Base-by-base conservation (phyloP, 257 asterid genomes). In the Scutellaria baicalensis region DNA sequence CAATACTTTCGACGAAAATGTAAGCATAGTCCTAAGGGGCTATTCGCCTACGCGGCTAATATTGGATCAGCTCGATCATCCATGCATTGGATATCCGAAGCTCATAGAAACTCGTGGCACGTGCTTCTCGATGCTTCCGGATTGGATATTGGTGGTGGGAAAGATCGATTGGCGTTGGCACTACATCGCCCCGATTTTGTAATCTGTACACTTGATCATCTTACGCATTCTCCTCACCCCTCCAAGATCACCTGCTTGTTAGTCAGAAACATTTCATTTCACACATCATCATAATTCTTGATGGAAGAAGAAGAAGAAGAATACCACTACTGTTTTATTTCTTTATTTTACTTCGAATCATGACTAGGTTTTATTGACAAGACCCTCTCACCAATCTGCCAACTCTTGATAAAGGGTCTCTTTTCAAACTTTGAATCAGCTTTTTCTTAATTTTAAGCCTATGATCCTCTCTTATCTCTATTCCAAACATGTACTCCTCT, bases 41-140 rank as follows among this genome's bases (percentile, higher is more conserved):
- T 91, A 6, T 91, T 91, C 27, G 88, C 92, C 0, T 91, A 91
- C 58, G 83, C 92, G 0, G 87, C 86, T 7, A 8, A 8, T 3
- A 73, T 72, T 5, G 91, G 84, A 0, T 27, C 33, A 27, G 77
- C 69, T 0, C 84, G 90, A 1, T 81, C 88, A 5, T 85, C 92
- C 3, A 82, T 91, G 97, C 97, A 88, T 52, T 88, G 96, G 97
- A 88, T 91, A 38, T 91, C 97, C 0, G 95, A 89, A 51, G 95
- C 91, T 17, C 96, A 85, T 47, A 63, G 97, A 50, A 91, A 88
- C 64, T 75, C 79, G 20, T 88, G 95, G 95, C 91, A 86, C 48
- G 92, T 91, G 44, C 85, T 91, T 10, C 79, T 91, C 0, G 96
- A 91, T 36, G 91, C 91, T 0, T 77, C 86, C 16, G 72, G 72